Base-by-base conservation (phyloP, 371 early-diverging fungal genomes). In the Mucor racemosus region DNA sequence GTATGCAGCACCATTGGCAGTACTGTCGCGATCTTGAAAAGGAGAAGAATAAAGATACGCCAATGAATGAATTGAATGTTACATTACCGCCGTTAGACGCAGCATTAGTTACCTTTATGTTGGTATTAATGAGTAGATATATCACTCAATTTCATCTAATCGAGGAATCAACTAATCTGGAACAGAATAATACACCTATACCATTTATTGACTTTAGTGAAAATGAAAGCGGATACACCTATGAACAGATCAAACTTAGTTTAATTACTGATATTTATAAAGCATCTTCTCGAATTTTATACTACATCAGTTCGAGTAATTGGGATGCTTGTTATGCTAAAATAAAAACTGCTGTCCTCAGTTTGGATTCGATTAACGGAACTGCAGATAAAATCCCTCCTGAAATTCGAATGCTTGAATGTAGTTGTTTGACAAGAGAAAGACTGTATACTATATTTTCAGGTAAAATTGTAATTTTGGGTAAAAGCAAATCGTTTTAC, bases 221-320 rank as follows among this genome's bases (percentile, higher is more conserved):
- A 21, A 62, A 26, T 17, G 64, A 68, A 26, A 44, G 41, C 15
- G 68, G 68, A 58, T 72, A 72, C 36, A 68, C 65, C 3, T 68
- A 67, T 14, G 84, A 82, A 21, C 73, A 76, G 34, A 70, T 72
- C 6, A 75, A 75, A 8, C 26, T 64, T 42, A 78, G 85, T 34
- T 58, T 88, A n/a, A 78, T 84, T 9, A 76, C 78, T 38, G 90
- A 88, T 60, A 84, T 89, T 31, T 88, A 87, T 63, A 84, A 83
- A 42, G 78, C 85, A 0, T 90, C 94, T 0, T 90, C 92, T n/a
- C 76, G 88, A 14, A 85, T 95, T 34, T 72, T 95, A 10, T 91
- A 92, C 66, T 93, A 90, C 72, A 83, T 94, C 14, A 90, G 91
- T 60, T 91, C 92, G 5, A 87, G 90, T 53, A 94, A 94, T 74